Percentiles rank a stretch among this genome's conserved stretches.
These are phyloP conservation scores for Candida tetrigidarum DNA, from an alignment of 1,139 yeast genomes.

Conservation along the genomic window DNA sequence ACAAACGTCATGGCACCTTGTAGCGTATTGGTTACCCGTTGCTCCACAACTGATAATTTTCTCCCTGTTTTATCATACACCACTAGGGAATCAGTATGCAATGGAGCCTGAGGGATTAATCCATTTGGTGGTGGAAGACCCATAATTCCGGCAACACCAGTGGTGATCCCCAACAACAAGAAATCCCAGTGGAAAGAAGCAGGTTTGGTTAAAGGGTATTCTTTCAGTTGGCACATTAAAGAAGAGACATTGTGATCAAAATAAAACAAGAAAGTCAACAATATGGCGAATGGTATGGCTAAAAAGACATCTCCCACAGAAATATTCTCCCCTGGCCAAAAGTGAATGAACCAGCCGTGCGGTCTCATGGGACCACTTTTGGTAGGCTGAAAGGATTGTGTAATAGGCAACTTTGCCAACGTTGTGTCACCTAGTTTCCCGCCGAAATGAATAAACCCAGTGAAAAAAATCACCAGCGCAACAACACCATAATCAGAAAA, in stretches of 20 bases:
- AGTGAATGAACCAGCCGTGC: conserved; percentile 77
- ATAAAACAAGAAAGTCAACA: conserved; percentile 81
- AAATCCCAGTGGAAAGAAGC: conserved; percentile 95
- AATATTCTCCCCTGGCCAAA: conserved; percentile 67
- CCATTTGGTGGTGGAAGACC: conserved; percentile 98
- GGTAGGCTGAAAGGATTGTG: conserved; percentile 79
- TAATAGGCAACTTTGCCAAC: conserved; percentile 69
- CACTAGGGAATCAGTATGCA: conserved; percentile 82
- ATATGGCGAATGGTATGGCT: conserved; percentile 90
- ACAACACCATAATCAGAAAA: conserved; percentile 90
- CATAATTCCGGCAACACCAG: conserved; percentile 82
- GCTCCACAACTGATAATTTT: conserved; percentile 77
- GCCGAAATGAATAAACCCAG: conserved; percentile 91
- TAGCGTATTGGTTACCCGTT: conserved; percentile 77
- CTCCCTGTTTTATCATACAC: conserved; percentile 53
- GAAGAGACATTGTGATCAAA: conserved; percentile 97
- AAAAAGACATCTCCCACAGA: conserved; percentile 76
- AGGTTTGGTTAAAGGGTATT: conserved; percentile 83
- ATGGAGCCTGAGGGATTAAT: conserved; percentile 93
- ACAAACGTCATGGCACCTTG: conserved; percentile 87
- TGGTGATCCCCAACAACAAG: conserved; percentile 78
- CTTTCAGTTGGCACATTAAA: conserved; percentile 84
- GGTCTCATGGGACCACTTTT: conserved; percentile 33
- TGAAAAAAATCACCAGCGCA: conserved; percentile 79
- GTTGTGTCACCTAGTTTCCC: conserved; percentile 59